Base-by-base conservation (phyloP, 2,329 filamentous ascomycete genomes). In the Bisporella sp. region DNA sequence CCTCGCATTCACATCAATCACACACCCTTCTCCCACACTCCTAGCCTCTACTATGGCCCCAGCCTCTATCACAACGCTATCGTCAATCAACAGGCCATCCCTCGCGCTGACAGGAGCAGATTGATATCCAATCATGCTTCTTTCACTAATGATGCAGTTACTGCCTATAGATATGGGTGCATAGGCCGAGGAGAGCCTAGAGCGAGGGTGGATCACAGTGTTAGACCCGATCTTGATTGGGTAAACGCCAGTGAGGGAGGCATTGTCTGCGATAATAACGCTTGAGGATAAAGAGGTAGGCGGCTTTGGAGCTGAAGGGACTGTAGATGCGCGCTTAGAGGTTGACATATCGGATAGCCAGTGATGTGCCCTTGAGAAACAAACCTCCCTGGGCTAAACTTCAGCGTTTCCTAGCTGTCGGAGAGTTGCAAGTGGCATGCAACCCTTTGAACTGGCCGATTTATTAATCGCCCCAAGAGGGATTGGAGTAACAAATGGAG, bases 151-250 rank as follows among this genome's bases (percentile, higher is more conserved):
- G 43, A 96, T 86, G 61, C 87, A 93, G 47, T 85, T 82, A 52
- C 88, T 82, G 30, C 91, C 90, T 53, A 95, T 79, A 31, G 83
- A 82, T 58, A 97, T 82, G 41, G 89, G 84, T 4, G 89, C 89
- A 47, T 85, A 76, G 51, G 82, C 82, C 6, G 92, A 85, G 62
- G 90, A 87, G 50, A 96, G 78, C 54, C 84, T 82, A 12, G 84
- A 81, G 45, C 91, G 87, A 1, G 93, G 91, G 62, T 97, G 92
- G n/a, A 99, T 71, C 5, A 96, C 79, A 4, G 82, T 84, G 62
- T 89, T 84, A 29, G 87, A 77, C 50, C 84, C 84, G 55, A 97
- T 82, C 42, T 81, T 84, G 56, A 99, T 88, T 1, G 82, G 84
- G 65, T 95, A 79, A 2, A 79, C 82, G 56, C 93, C 93, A 13